These are phyloP conservation scores for Bolboschoenus planiculmis DNA, from an alignment of 176 grass and related monocot species.

Conservation along the genomic window DNA sequence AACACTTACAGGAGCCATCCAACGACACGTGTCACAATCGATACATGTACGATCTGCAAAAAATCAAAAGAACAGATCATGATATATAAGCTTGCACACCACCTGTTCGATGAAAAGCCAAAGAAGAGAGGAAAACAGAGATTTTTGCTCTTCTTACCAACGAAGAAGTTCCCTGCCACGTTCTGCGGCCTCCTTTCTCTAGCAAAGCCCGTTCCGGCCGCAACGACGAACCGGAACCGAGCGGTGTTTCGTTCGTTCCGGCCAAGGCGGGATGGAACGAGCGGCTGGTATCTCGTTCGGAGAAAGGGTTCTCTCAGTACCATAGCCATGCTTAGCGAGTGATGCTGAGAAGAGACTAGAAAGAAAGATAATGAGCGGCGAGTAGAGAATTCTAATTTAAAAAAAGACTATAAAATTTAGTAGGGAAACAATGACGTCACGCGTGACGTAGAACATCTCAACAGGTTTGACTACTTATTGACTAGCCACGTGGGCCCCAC, in stretches of 20 bases:
- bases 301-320: not conserved
- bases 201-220: not conserved
- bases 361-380: not conserved
- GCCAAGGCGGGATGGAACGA: not conserved
- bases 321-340: not conserved
- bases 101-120: not conserved
- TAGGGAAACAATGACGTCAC: not conserved
- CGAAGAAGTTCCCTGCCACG: conserved; percentile 56
- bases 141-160: conserved; percentile 34
- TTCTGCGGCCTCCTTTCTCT: conserved; percentile 41
- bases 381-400: not conserved
- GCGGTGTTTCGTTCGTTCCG: not conserved
- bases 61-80: not conserved
- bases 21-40: conserved; percentile 87
- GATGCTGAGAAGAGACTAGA: not conserved
- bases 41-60: conserved; percentile 67
- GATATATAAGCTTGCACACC: not conserved
- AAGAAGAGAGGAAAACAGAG: not conserved
- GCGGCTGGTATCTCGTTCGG: not conserved
- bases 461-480: too few species aligned
- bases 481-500: too few species aligned
- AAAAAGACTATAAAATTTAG: not conserved
- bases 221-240: not conserved
- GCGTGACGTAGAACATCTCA: not conserved
- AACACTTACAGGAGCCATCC: conserved; percentile 65